Evolutionary conservation across 202 grass and related monocot genomes (phyloP).

Genomic region (Schoenoplectus tabernaemontani): DNA sequence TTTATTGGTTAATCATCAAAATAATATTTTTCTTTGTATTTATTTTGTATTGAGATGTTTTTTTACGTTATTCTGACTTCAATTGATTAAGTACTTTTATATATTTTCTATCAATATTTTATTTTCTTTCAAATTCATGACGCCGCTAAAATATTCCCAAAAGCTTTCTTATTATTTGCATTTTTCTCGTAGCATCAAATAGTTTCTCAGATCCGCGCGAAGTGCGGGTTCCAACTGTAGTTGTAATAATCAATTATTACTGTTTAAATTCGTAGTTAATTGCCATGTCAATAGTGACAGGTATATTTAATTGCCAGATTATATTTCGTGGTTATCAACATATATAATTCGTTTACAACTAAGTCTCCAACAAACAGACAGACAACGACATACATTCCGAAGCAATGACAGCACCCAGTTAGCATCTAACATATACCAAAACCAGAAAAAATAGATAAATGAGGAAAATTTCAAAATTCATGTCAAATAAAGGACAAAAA

Average conservation of each 20-base stretch:
- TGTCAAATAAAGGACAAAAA: not conserved
- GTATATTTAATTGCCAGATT: not conserved
- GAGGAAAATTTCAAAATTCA: not conserved
- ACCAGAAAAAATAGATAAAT: not conserved
- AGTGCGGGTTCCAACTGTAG: no score
- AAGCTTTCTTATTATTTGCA: no score
- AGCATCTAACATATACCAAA: not conserved
- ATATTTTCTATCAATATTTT: no score
- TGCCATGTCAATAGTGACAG: not conserved
- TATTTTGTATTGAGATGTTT: not conserved
- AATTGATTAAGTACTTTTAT: no score
- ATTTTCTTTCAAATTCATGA: no score
- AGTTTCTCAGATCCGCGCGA: no score
- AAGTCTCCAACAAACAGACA: not conserved
- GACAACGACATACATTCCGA: not conserved
- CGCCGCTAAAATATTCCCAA: no score
- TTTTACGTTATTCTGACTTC: no score
- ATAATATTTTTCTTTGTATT: not conserved
- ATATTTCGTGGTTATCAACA: no score
- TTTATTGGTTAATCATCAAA: not conserved
- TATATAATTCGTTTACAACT: not conserved
- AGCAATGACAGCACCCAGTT: not conserved
- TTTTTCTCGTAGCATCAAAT: no score
- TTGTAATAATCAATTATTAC: not conserved
- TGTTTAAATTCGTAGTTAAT: not conserved